Conservation (phyloP, 768 basidiomycete species). For the Tylopilus sp. region DNA sequence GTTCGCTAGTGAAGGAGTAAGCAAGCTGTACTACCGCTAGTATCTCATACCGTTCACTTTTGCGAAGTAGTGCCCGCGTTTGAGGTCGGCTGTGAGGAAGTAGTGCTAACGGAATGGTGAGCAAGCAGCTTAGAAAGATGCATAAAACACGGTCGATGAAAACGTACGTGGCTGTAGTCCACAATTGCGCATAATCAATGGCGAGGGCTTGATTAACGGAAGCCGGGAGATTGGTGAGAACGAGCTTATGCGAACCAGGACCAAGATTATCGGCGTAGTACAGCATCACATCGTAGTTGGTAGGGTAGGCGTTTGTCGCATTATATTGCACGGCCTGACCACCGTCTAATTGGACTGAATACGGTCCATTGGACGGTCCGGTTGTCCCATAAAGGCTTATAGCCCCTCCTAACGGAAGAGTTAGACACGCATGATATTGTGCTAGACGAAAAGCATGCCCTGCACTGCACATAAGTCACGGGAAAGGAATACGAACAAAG, state of each 20-base stretch:
- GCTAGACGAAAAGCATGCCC: slow-evolving; percentile 15
- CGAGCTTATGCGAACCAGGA: slow-evolving; percentile 33
- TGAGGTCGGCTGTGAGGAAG: neutral
- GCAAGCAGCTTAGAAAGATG: neutral
- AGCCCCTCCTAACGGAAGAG: slow-evolving; percentile 33
- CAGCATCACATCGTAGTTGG: slow-evolving; percentile 29
- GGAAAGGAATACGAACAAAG: neutral
- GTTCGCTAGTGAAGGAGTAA: slow-evolving; percentile 9
- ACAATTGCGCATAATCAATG: slow-evolving; percentile 34
- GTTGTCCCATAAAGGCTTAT: slow-evolving; percentile 45
- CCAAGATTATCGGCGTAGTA: slow-evolving; percentile 39
- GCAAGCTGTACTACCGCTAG: neutral
- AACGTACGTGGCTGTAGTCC: slow-evolving; percentile 18
- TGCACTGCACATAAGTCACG: slow-evolving; percentile 8
- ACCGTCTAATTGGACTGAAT: slow-evolving; percentile 36
- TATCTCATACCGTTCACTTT: slow-evolving; percentile 11
- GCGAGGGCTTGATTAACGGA: slow-evolving; percentile 18
- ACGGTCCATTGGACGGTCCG: slow-evolving; percentile 34
- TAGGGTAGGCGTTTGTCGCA: slow-evolving; percentile 15
- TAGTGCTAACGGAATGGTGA: neutral
- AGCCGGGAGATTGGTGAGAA: slow-evolving; percentile 32
- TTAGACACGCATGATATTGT: neutral
- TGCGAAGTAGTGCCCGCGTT: neutral
- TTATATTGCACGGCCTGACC: slow-evolving; percentile 21
- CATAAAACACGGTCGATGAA: neutral